Percentiles rank a stretch among this genome's conserved stretches.
phyloP scores from a whole-genome alignment of 306 rosid genomes.

The Crotalaria pallida region DNA sequence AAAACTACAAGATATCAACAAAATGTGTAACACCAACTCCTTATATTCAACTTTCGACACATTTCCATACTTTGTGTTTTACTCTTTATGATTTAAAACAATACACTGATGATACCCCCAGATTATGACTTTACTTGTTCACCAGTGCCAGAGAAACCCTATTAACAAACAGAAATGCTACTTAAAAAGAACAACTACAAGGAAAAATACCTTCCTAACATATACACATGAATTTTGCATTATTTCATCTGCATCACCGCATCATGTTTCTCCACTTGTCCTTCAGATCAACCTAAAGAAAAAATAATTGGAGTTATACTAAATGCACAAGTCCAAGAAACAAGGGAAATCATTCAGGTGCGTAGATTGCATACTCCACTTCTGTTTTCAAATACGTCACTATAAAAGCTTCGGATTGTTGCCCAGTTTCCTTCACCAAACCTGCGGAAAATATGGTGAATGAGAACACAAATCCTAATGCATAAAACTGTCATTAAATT shows the following conservation, averaged over 20 bases:
- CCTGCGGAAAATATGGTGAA: conserved; percentile 38
- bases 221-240: conserved; percentile 5
- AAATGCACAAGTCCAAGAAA: not conserved
- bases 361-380: conserved; percentile 48
- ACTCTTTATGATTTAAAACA: not conserved
- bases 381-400: conserved; percentile 53
- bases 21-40: not conserved
- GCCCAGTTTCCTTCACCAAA: conserved; percentile 81
- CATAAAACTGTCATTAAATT: conserved; percentile 1
- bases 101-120: not conserved
- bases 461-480: conserved; percentile 6
- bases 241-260: conserved; percentile 1
- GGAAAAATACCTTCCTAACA: conserved; percentile 14
- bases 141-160: not conserved
- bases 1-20: conserved; percentile 4
- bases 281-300: conserved; percentile 76
- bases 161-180: not conserved
- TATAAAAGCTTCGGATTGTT: conserved; percentile 38
- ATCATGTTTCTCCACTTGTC: conserved; percentile 91
- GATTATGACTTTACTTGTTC: not conserved
- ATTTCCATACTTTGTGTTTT: not conserved
- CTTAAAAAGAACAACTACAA: not conserved
- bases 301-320: not conserved
- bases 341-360: not conserved
- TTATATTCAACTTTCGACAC: not conserved